phyloP scores from a whole-genome alignment of 768 basidiomycete species.

The Naganishia onofrii region DNA sequence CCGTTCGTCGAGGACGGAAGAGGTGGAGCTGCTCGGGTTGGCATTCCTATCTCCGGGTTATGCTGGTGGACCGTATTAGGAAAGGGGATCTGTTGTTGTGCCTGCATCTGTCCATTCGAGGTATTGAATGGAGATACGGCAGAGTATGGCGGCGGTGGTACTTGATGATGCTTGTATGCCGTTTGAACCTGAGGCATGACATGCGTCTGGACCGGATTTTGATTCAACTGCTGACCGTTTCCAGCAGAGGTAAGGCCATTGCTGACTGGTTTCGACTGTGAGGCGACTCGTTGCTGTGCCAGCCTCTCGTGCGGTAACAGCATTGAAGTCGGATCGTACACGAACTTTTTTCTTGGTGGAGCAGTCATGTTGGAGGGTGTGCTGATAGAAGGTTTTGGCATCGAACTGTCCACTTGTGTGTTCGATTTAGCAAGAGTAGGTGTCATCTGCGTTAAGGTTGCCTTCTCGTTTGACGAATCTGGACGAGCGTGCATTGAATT shows the following conservation, averaged over 20 bases:
- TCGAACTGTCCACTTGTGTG: not conserved
- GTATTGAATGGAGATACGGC: constrained; percentile 10
- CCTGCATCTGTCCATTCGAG: constrained; percentile 7
- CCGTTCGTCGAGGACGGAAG: not conserved
- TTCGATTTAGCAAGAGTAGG: no score
- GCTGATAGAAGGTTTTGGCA: not conserved
- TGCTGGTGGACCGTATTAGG: not conserved
- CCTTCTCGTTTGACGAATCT: not conserved
- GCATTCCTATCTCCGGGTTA: not conserved
- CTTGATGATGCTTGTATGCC: not conserved
- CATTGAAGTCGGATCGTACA: constrained; percentile 27
- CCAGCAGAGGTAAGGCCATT: not conserved
- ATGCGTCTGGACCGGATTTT: not conserved
- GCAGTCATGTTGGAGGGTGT: not conserved
- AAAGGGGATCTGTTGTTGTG: not conserved
- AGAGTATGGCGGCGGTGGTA: constrained; percentile 4
- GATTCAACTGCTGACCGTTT: not conserved
- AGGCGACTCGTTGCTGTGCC: constrained; percentile 18
- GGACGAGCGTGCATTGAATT: not conserved
- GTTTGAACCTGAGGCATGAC: not conserved
- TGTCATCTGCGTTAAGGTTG: not conserved
- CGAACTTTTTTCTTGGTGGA: constrained; percentile 19
- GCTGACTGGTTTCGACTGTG: constrained; percentile 5
- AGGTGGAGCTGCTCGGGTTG: constrained; percentile 20
- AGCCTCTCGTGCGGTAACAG: constrained; percentile 30